Evolutionary conservation across 2,329 filamentous ascomycete species (phyloP), one percentile per base, ranked within the genome.

Genomic region (Paramyrothecium roridum): DNA sequence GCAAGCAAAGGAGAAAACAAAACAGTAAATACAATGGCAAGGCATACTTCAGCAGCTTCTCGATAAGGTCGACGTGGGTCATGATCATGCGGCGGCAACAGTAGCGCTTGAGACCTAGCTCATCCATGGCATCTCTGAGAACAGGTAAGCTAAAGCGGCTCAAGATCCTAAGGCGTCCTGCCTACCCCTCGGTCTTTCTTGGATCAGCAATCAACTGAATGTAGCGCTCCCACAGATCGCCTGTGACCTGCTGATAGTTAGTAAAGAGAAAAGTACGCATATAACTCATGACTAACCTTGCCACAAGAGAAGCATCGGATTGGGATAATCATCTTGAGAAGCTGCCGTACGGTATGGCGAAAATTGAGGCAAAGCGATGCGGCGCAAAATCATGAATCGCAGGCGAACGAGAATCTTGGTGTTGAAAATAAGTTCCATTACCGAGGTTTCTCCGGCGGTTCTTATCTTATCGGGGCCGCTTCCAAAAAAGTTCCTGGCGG

Each of bases 81-180:
- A 99, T 97, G 74, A 99, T 87, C 95, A 99, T 99, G 69, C 95
- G 89, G 65, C 95, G 90, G 80, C 95, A 99, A 84, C 95, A 99
- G 80, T 99, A 99, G 65, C 95, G 86, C 76, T 91, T 93, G 69
- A 96, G 89, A 55, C 92, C 92, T 53, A 99, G 86, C 70, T 92
- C 84, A 74, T 98, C 93, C 89, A 99, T 96, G 46, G 93, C 95
- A 72, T 97, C 92, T 69, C 95, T 97, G 20, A 30, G 21, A 23
- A 3, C 49, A 16, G 22, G 59, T 76, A 56, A 75, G 69, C 33
- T 30, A 30, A 30, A 6, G 26, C 26, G 26, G 26, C 26, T 30
- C 26, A 30, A 6, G 26, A 52, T 26, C 37, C 34, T 20, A 6
- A 10, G 30, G 13, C 7, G 17, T 40, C 30, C 23, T 43, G 50